Conservation (phyloP, 1,284 basidiomycete species). For the Rhodotorula sp. region DNA sequence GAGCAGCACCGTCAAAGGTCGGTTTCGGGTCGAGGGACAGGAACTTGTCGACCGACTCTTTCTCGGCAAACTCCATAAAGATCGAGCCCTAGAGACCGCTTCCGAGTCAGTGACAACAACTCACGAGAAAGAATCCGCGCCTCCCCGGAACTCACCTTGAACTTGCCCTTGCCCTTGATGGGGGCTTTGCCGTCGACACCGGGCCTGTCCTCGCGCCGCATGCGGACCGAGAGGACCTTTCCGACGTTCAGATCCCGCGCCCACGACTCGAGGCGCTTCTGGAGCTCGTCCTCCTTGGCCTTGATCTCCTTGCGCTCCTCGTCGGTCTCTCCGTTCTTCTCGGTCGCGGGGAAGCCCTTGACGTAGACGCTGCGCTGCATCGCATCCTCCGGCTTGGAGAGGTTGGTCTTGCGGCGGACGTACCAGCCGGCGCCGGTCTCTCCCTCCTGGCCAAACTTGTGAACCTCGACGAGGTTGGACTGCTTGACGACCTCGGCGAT, state of each 20-base stretch:
- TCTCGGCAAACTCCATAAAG: conserved; percentile 84
- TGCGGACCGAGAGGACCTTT: conserved; percentile 78
- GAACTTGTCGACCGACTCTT: conserved; percentile 70
- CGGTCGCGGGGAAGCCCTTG: conserved; percentile 44
- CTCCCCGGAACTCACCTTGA: conserved; percentile 64
- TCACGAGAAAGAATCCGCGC: neutral
- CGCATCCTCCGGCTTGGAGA: conserved; percentile 73
- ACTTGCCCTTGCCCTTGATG: conserved; percentile 52
- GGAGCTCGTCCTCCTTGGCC: conserved; percentile 65
- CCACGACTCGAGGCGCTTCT: conserved; percentile 76
- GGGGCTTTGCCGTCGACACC: conserved; percentile 23
- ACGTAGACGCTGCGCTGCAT: conserved; percentile 51
- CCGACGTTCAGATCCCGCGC: conserved; percentile 70
- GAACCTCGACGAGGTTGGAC: conserved; percentile 29
- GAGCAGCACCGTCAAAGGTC: conserved; percentile 63
- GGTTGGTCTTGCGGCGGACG: conserved; percentile 58
- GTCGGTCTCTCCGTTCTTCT: conserved; percentile 31
- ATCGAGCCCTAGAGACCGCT: conserved; percentile 69
- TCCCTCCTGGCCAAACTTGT: conserved; percentile 30
- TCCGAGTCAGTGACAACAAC: conserved; percentile 3
- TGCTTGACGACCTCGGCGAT: conserved; percentile 61
- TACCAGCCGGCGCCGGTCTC: conserved; percentile 35
- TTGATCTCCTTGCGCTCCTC: conserved; percentile 59
- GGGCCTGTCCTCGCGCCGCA: conserved; percentile 64
- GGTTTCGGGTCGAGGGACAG: conserved; percentile 76